These are phyloP conservation scores for Orobanche coerulescens DNA, from an alignment of 257 asterid genomes.

Conservation along the genomic window DNA sequence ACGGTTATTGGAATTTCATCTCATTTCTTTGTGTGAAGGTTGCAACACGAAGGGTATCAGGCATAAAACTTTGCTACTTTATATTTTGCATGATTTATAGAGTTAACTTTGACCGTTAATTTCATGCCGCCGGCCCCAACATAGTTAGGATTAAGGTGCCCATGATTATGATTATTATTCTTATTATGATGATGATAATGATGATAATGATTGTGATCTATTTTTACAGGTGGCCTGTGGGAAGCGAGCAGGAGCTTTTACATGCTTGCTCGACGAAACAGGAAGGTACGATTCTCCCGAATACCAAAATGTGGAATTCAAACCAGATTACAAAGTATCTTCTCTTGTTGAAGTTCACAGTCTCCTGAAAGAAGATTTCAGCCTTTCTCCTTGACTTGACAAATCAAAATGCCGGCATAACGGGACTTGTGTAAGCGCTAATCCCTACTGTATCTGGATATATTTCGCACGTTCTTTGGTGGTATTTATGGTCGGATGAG, in stretches of 20 bases:
- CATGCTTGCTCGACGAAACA: slow-evolving; percentile 89
- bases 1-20: too few species aligned
- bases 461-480: not conserved
- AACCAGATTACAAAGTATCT: slow-evolving; percentile 78
- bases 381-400: slow-evolving; percentile 39
- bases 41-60: too few species aligned
- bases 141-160: too few species aligned
- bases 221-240: slow-evolving; percentile 87
- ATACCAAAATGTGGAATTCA: slow-evolving; percentile 39
- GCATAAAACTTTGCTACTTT: too few species aligned
- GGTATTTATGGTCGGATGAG: not conserved
- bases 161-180: too few species aligned
- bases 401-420: not conserved
- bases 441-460: not conserved
- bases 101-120: too few species aligned
- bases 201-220: too few species aligned
- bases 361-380: slow-evolving; percentile 51
- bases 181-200: too few species aligned
- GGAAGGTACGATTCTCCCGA: slow-evolving; percentile 71
- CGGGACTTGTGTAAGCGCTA: slow-evolving; percentile 2
- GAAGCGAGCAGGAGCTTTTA: slow-evolving; percentile 76
- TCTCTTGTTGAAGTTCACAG: slow-evolving; percentile 60
- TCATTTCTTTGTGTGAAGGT: too few species aligned
- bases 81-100: too few species aligned
- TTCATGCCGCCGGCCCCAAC: too few species aligned